Conservation (phyloP, 192 early-diverging fungal species). For the Fimicolochytrium jonesii region DNA sequence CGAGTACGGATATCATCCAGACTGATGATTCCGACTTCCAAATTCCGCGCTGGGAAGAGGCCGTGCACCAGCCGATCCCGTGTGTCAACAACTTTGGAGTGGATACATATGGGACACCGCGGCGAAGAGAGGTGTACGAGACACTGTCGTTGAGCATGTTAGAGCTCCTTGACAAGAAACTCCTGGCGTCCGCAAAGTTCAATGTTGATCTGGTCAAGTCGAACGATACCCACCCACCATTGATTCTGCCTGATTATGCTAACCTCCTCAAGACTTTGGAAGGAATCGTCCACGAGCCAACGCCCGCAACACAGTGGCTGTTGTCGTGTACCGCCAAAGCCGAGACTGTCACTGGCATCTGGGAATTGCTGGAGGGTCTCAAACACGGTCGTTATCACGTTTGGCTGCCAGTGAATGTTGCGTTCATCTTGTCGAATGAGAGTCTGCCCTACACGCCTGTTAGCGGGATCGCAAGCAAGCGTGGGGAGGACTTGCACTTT, state of each 20-base stretch:
- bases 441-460: constrained; percentile 4
- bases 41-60: background rate
- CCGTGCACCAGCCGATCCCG: background rate
- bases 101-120: background rate
- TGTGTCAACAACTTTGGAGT: constrained; percentile 4
- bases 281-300: constrained; percentile 9
- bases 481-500: constrained; percentile 11
- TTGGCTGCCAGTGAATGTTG: constrained; percentile 24
- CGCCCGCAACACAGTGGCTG: constrained; percentile 6
- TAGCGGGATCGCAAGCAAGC: constrained; percentile 23
- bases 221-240: background rate
- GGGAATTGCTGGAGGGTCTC: no score
- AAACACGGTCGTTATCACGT: constrained; percentile 17
- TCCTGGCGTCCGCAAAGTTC: constrained; percentile 11
- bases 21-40: no score
- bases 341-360: no score
- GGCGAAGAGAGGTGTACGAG: background rate
- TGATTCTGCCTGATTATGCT: background rate
- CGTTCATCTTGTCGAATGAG: constrained; percentile 12
- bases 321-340: no score
- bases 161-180: constrained; percentile 21
- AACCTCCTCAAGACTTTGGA: constrained; percentile 2
- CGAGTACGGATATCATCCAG: no score
- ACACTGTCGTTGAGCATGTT: constrained; percentile 1
- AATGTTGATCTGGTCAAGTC: constrained; percentile 20